Base-by-base conservation (phyloP, 2,329 filamentous ascomycete genomes). In the Exophiala alcalophila region DNA sequence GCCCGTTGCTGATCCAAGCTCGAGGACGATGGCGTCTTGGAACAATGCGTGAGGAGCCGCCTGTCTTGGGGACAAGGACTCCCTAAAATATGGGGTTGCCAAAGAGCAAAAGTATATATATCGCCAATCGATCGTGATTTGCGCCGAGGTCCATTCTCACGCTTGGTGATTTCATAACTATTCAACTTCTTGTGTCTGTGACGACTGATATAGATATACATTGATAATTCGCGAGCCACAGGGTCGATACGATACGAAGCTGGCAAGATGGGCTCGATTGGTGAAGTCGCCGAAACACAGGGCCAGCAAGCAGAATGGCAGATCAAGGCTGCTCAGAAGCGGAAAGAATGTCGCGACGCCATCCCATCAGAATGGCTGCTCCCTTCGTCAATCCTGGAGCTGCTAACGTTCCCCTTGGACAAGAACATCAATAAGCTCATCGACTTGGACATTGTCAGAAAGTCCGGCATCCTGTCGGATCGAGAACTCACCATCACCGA, bases 401-500 rank as follows among this genome's bases (percentile, higher is more conserved):
- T 32, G 18, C 26, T 54, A 29, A 18, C n/a, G 2, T 48, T 34
- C 9, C 51, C 50, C 4, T 37, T 53, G 12, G 48, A 49, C 5
- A 45, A 47, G 35, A 42, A 56, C 50, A 16, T 45, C 10, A 53
- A 50, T 36, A 32, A 32, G 9, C 37, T 55, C 2, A 41, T 57
- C 46, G 67, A 68, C 24, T 60, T 62, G 2, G 43, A 44, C 10
- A 52, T 71, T 8, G 66, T 68, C 9, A 37, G 56, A 25, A 41
- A 60, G 38, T 70, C 66, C 24, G 71, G 71, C 4, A 57, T 76
- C 11, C 53, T 76, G n/a, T 64, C 66, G 0, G 25, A 60, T 0
- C 54, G 61, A 19, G 72, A 76, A 52, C 47, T 73, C 4, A 57
- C 59, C 4, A 74, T 76, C 32, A 76, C 73, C 0, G 69, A 73